Percentiles rank a stretch among this genome's conserved stretches.
Evolutionary conservation across 2,329 filamentous ascomycete species (phyloP).

Genomic region (Dryadomyces quercivorus): DNA sequence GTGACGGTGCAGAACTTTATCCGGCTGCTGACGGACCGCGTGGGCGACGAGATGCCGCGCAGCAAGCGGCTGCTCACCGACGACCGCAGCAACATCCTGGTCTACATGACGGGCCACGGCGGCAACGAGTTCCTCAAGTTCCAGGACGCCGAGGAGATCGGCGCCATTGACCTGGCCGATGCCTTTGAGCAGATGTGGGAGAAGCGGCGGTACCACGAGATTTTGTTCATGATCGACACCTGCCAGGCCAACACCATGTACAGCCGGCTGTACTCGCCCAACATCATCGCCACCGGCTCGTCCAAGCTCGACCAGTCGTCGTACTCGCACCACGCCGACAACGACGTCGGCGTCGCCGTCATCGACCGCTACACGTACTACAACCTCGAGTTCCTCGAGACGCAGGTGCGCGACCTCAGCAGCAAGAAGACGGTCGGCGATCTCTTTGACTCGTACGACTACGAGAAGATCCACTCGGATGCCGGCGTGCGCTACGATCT

Average conservation of each 20-base stretch:
- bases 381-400: slow-evolving; percentile 92
- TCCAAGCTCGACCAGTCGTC: slow-evolving; percentile 92
- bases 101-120: slow-evolving; percentile 98
- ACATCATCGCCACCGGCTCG: slow-evolving; percentile 96
- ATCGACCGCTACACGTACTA: slow-evolving; percentile 99
- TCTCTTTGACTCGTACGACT: slow-evolving; percentile 92
- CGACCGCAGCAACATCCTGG: slow-evolving; percentile 88
- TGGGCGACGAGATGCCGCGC: slow-evolving; percentile 86
- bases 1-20: slow-evolving; percentile 99
- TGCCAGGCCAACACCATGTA: slow-evolving; percentile 99
- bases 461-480: slow-evolving; percentile 84
- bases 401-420: slow-evolving; percentile 71
- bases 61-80: slow-evolving; percentile 92
- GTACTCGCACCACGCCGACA: slow-evolving; percentile 96
- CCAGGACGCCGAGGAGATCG: slow-evolving; percentile 95
- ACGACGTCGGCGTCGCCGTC: slow-evolving; percentile 93
- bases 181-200: slow-evolving; percentile 99
- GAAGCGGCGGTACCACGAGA: slow-evolving; percentile 96
- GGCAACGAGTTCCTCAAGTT: slow-evolving; percentile 98
- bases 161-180: slow-evolving; percentile 88
- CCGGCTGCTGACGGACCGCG: slow-evolving; percentile 81
- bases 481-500: slow-evolving; percentile 90
- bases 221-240: slow-evolving; percentile 99
- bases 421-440: slow-evolving; percentile 87
- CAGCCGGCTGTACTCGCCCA: slow-evolving; percentile 92